Evolutionary conservation across 345 rosid species (phyloP), one percentile per base, ranked within the genome.

Genomic region (Isatis tinctoria): DNA sequence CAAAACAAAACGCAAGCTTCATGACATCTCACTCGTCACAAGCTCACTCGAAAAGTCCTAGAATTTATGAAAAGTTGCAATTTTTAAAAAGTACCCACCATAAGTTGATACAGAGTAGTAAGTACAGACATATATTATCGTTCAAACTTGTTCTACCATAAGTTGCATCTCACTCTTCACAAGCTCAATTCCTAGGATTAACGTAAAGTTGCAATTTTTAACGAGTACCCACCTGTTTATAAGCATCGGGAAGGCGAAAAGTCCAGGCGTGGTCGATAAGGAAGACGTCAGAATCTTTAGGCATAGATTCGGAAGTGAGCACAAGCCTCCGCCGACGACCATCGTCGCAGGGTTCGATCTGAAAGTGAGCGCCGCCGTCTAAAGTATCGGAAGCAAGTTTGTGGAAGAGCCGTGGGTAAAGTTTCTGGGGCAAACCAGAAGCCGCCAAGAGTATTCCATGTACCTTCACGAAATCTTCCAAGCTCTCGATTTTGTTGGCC

Each of bases 261-360:
- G 97, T 88, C 98, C 98, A 94, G 63, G 97, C 97, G 59, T 94
- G 96, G 78, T 94, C 96, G 48, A 94, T 41, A 37, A 94, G 96
- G 72, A 94, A 94, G 60, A 90, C 90, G 52, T 88, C 73, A 78
- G 95, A 91, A 8, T 85, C 87, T 28, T 67, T 56, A 8, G 81
- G 83, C 90, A 91, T 75, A 37, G 83, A 79, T 0, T 79, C 85
- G 6, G 93, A 82, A 58, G 95, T 83, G 65, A 88, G 84, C 5
- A 91, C 54, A 65, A 94, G 94, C 59, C 84, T 86, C 63, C 95
- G 81, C 80, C 74, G 93, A n/a, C 89, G 82, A 53, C 84, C 88
- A 2, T 70, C 90, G 51, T 88, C 86, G 57, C 88, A 84, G 2
- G 81, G 86, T 64, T 93, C 93, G 60, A 90, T 80, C 74, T 84